A percentile compares a stretch with the other conserved stretches of the same genome.
Evolutionary conservation across 2,329 filamentous ascomycete species (phyloP).

Genomic region (Penicillium sp.): DNA sequence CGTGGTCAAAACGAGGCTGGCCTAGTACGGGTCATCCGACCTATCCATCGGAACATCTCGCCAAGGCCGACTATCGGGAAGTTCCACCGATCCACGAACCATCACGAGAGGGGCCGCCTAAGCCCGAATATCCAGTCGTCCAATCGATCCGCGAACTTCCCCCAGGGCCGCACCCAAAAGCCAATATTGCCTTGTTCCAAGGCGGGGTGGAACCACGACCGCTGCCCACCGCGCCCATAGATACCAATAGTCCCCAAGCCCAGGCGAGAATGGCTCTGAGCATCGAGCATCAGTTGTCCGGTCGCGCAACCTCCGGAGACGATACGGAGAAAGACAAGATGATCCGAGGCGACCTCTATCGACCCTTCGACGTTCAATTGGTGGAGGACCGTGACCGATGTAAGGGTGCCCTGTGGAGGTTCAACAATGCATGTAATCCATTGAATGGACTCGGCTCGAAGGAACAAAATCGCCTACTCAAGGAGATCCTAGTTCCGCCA

Average conservation of each 20-base stretch:
- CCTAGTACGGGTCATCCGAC: conserved; percentile 35
- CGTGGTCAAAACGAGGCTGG: conserved; percentile 44
- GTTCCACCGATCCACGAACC: conserved; percentile 41
- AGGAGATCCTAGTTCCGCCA: conserved; percentile 39
- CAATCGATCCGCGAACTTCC: conserved; percentile 42
- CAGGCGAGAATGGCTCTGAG: conserved; percentile 45
- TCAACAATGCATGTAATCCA: conserved; percentile 79
- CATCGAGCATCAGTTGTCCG: conserved; percentile 42
- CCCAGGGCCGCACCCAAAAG: conserved; percentile 36
- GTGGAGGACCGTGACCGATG: conserved; percentile 82
- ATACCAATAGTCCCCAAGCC: conserved; percentile 42
- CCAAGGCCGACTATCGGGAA: conserved; percentile 43
- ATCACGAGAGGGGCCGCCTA: conserved; percentile 37
- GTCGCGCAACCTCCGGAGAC: conserved; percentile 42
- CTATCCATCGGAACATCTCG: conserved; percentile 38
- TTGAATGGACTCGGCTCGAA: conserved; percentile 64
- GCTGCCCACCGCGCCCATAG: conserved; percentile 34
- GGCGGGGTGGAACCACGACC: conserved; percentile 38
- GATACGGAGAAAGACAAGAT: conserved; percentile 84
- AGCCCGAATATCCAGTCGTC: conserved; percentile 42
- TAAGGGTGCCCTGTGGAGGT: conserved; percentile 74
- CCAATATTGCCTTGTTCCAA: conserved; percentile 39
- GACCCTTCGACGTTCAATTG: conserved; percentile 73
- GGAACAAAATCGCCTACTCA: conserved; percentile 41
- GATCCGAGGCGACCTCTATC: conserved; percentile 75